A percentile compares a stretch with the other conserved stretches of the same genome.
Conservation (phyloP, 352 stramenopile species). For the Phytophthora fragariaefolia region DNA sequence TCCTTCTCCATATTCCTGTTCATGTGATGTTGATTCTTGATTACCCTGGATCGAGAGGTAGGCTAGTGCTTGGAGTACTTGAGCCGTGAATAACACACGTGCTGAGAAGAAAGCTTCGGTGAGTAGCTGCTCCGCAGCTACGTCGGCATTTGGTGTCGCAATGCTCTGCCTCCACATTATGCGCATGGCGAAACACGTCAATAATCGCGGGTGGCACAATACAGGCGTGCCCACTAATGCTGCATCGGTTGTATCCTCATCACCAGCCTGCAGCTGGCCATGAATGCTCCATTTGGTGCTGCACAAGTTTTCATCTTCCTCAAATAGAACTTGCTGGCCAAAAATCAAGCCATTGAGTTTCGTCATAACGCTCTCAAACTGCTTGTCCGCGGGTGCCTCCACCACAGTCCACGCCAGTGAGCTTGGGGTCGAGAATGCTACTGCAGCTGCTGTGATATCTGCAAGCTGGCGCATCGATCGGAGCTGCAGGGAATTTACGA, state of each 20-base stretch:
- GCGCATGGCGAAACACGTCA: slow-evolving; percentile 61
- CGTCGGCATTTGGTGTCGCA: slow-evolving; percentile 33
- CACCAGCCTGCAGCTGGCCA: slow-evolving; percentile 14
- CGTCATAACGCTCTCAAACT: slow-evolving; percentile 57
- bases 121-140: slow-evolving; percentile 47
- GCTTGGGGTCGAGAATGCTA: slow-evolving; percentile 49
- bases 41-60: slow-evolving; percentile 37
- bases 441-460: slow-evolving; percentile 48
- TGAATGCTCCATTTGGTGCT: slow-evolving; percentile 18
- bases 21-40: slow-evolving; percentile 1
- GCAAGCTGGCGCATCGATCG: slow-evolving; percentile 68
- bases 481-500: slow-evolving; percentile 52
- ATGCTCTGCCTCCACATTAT: slow-evolving; percentile 53
- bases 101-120: slow-evolving; percentile 66
- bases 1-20: slow-evolving; percentile 8
- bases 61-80: slow-evolving; percentile 64
- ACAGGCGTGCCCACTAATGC: slow-evolving; percentile 46
- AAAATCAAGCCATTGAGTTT: slow-evolving; percentile 72
- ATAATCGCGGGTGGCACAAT: slow-evolving; percentile 56
- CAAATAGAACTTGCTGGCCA: slow-evolving; percentile 74
- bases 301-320: slow-evolving; percentile 53
- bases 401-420: slow-evolving; percentile 52
- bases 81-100: slow-evolving; percentile 62
- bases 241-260: slow-evolving; percentile 34
- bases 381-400: slow-evolving; percentile 43